These are phyloP conservation scores for Erodium trifolium DNA, from an alignment of 441 rosid genomes.

Conservation along the genomic window DNA sequence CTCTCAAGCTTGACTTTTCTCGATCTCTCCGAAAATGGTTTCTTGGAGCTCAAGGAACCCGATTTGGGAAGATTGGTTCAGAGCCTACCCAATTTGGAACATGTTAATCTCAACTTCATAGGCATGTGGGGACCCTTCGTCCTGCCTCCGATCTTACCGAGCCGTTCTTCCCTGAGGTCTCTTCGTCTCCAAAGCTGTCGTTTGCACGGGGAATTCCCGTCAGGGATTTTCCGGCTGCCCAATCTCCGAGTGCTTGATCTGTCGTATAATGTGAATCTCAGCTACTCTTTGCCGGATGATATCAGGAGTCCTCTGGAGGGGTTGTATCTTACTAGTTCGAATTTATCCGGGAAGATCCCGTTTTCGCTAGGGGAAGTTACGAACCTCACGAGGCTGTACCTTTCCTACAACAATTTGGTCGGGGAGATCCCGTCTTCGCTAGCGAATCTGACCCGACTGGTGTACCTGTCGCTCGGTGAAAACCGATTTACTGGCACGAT, in stretches of 20 bases:
- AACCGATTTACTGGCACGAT: neutral
- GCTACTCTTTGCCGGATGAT: slow-evolving; percentile 13
- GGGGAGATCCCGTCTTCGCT: slow-evolving; percentile 1
- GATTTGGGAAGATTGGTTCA: neutral
- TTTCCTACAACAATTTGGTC: slow-evolving; percentile 3
- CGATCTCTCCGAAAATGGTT: neutral
- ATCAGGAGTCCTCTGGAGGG: slow-evolving; percentile 18
- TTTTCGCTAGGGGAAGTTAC: neutral
- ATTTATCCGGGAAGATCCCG: slow-evolving; percentile 15
- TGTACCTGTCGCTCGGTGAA: neutral
- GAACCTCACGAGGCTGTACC: neutral
- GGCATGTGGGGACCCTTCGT: slow-evolving; percentile 6
- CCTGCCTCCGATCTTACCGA: neutral
- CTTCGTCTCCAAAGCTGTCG: neutral
- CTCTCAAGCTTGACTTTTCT: slow-evolving; percentile 14
- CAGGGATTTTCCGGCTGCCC: slow-evolving; percentile 16
- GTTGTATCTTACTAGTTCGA: slow-evolving; percentile 11
- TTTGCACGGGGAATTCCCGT: slow-evolving; percentile 21
- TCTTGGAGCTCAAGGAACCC: neutral
- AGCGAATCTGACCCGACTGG: neutral
- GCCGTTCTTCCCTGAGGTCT: slow-evolving; percentile 11
- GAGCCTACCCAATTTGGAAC: slow-evolving; percentile 6
- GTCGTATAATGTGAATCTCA: neutral
- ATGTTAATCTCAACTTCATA: slow-evolving; percentile 12
- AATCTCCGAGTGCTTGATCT: slow-evolving; percentile 15